Conservation (phyloP, 495 filamentous ascomycete species). For the Podospora comata region DNA sequence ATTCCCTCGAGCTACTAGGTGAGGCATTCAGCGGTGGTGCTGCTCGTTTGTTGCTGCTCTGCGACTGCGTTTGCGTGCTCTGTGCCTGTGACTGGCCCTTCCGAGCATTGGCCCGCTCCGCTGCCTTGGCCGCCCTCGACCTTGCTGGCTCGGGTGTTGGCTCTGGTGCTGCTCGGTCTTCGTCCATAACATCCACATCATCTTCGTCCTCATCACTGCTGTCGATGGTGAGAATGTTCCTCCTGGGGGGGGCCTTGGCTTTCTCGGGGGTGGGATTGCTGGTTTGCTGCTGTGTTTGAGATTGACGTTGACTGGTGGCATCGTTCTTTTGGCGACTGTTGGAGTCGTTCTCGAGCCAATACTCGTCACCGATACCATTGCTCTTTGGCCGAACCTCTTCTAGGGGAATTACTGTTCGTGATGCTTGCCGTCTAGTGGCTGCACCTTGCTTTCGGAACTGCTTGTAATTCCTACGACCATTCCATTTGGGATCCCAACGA, state of each 20-base stretch:
- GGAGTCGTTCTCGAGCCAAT: slow-evolving; percentile 60
- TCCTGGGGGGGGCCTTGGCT: slow-evolving; percentile 13
- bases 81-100: slow-evolving; percentile 23
- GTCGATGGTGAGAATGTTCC: slow-evolving; percentile 30
- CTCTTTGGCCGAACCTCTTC: slow-evolving; percentile 76
- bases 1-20: slow-evolving; percentile 25
- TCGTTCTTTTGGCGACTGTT: slow-evolving; percentile 29
- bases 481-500: slow-evolving; percentile 89
- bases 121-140: slow-evolving; percentile 31
- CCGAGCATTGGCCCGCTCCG: slow-evolving; percentile 28
- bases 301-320: slow-evolving; percentile 14
- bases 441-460: slow-evolving; percentile 69
- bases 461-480: slow-evolving; percentile 96
- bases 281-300: slow-evolving; percentile 13
- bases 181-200: slow-evolving; percentile 7
- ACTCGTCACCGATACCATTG: slow-evolving; percentile 80
- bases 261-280: not conserved
- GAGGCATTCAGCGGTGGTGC: slow-evolving; percentile 27
- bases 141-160: slow-evolving; percentile 24
- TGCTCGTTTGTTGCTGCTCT: slow-evolving; percentile 22
- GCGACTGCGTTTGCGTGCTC: slow-evolving; percentile 36
- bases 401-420: slow-evolving; percentile 68
- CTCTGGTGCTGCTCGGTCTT: not conserved
- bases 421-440: slow-evolving; percentile 42
- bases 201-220: slow-evolving; percentile 43